Evolutionary conservation across 2,329 filamentous ascomycete genomes (phyloP).

Genomic region (Lachnellula arida): DNA sequence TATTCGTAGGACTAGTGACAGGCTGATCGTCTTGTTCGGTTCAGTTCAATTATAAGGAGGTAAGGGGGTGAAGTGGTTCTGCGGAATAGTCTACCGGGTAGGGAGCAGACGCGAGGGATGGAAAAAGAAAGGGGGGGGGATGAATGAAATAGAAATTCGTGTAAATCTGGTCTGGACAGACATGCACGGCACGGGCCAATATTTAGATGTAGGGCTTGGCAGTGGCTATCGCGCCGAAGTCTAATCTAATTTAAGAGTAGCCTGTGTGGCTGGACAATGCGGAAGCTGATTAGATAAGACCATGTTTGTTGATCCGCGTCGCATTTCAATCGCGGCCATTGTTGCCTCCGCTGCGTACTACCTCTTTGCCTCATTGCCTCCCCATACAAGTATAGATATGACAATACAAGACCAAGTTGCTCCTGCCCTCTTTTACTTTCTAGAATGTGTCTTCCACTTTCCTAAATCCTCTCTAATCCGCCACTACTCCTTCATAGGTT

Average conservation of each 20-base stretch:
- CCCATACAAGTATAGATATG: not conserved
- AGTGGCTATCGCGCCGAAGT: not conserved
- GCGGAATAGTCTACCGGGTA: not conserved
- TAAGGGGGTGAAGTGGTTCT: not conserved
- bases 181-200: not conserved
- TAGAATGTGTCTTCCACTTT: not conserved
- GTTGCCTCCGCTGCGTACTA: not conserved
- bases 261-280: too few relatives aligned
- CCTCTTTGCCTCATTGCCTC: not conserved
- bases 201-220: not conserved
- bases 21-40: too few relatives aligned
- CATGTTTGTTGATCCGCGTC: not conserved
- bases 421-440: not conserved
- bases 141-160: constrained; percentile 6
- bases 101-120: not conserved
- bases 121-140: constrained; percentile 7
- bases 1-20: not conserved
- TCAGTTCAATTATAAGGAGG: not conserved
- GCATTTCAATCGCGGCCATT: not conserved
- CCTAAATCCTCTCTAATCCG: not conserved
- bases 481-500: not conserved
- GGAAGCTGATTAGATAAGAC: not conserved
- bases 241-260: too few relatives aligned
- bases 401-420: not conserved
- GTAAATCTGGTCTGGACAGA: not conserved